Base-by-base conservation (phyloP, 495 filamentous ascomycete genomes). In the Aspergillus ostianus region DNA sequence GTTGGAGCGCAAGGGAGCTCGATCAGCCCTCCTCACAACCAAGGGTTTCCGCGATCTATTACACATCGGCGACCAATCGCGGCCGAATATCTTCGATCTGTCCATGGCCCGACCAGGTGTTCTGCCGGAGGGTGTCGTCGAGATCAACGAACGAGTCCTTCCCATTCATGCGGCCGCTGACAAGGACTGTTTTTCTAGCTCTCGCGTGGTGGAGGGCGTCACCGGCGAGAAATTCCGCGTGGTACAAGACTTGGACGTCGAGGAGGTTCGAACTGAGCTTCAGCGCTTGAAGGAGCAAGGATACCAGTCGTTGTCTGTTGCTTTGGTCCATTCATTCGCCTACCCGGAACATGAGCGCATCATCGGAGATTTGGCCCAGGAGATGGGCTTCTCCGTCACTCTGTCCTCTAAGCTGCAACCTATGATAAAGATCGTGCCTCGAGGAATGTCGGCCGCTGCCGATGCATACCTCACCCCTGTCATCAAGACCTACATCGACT, bases 381-480 rank as follows among this genome's bases (percentile, higher is more conserved):
- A 75, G 30, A 79, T 77, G 74, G 80, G 71, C 58, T 80, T 79
- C 60, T 80, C 73, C n/a, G 78, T 79, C 44, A 98, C 72, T 83
- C 67, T 77, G n/a, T 80, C 67, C 27, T 82, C 74, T 53, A 80
- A 78, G 51, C 52, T 83, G 27, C 96, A 96, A 86, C 94, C 94
- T 26, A 98, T 97, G 93, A 97, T 84, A 63, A 81, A 80, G 57
- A 73, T 84, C 36, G 81, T 84, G 27, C 89, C 93, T 26, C 80
- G 94, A 56, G 93, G 91, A 13, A 97, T 93, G 10, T 96, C 91
- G 17, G 90, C 94, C 10, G 95, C 92, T 27, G 94, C 93, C 6
- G 94, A 98, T 77, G 94, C 94, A 4, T 98, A 98, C 69, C 82
- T 98, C 6, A 98, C 94, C 2, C 94, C 94, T 0, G 90, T 92